Evolutionary conservation across 1,139 yeast genomes (phyloP).

Genomic region (Diutina mesorugosa): DNA sequence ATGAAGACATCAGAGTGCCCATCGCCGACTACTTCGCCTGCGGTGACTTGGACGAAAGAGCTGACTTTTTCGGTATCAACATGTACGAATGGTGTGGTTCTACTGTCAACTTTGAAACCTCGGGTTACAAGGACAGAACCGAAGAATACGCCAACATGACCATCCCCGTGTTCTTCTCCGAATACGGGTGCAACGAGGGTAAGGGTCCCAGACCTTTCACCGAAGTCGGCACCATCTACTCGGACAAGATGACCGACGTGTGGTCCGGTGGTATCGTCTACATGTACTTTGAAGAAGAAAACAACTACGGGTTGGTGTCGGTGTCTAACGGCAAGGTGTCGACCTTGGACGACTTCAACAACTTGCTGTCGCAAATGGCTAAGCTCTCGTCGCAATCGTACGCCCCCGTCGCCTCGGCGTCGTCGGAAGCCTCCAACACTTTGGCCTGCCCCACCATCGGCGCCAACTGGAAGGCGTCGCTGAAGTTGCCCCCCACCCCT

Average conservation of each 20-base stretch:
- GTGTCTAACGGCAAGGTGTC: slow-evolving; percentile 17
- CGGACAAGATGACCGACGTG: slow-evolving; percentile 37
- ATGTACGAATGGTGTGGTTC: slow-evolving; percentile 89
- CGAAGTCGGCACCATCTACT: slow-evolving; percentile 45
- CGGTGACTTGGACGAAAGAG: slow-evolving; percentile 54
- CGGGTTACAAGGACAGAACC: slow-evolving; percentile 60
- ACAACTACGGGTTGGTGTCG: slow-evolving; percentile 61
- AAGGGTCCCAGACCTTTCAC: slow-evolving; percentile 45
- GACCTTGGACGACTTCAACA: slow-evolving; percentile 40
- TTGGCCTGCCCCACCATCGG: slow-evolving; percentile 34
- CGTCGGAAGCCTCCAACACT: slow-evolving; percentile 15
- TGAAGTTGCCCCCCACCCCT: slow-evolving; percentile 57
- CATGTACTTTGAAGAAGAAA: slow-evolving; percentile 62
- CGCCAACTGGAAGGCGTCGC: slow-evolving; percentile 39
- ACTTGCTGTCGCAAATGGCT: slow-evolving; percentile 40
- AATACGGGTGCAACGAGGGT: slow-evolving; percentile 80
- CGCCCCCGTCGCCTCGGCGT: slow-evolving; percentile 16
- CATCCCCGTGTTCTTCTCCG: slow-evolving; percentile 78
- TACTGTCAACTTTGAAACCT: slow-evolving; percentile 46
- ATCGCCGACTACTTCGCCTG: slow-evolving; percentile 79
- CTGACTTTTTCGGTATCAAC: slow-evolving; percentile 87
- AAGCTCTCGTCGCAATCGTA: slow-evolving; percentile 27
- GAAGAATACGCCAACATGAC: slow-evolving; percentile 49
- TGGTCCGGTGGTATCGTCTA: slow-evolving; percentile 86
- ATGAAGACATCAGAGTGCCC: slow-evolving; percentile 51